These are phyloP conservation scores for Knufia fluminis DNA, from an alignment of 2,329 filamentous ascomycete species.

Conservation along the genomic window DNA sequence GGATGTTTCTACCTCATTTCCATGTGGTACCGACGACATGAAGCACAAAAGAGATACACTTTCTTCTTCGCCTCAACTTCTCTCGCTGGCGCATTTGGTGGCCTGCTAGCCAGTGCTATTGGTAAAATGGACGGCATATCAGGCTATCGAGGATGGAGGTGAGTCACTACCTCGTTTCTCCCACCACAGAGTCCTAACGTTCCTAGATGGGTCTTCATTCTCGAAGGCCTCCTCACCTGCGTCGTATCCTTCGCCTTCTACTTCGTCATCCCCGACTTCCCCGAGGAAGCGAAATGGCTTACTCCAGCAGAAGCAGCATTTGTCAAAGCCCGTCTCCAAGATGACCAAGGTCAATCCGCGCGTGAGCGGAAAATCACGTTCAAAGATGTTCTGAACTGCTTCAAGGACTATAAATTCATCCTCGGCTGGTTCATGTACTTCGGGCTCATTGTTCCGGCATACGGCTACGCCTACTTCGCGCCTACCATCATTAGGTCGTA, in stretches of 20 bases:
- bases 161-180: background rate
- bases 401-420: constrained; percentile 66
- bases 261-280: constrained; percentile 65
- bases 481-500: constrained; percentile 62
- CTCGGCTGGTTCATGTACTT: constrained; percentile 74
- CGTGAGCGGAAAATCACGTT: constrained; percentile 52
- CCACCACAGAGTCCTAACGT: background rate
- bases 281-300: constrained; percentile 65
- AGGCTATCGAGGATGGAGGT: constrained; percentile 47
- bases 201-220: constrained; percentile 44
- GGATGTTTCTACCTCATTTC: constrained; percentile 31
- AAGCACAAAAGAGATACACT: constrained; percentile 83
- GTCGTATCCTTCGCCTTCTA: constrained; percentile 54
- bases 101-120: constrained; percentile 51
- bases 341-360: constrained; percentile 60
- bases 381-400: constrained; percentile 51
- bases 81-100: constrained; percentile 54
- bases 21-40: constrained; percentile 72
- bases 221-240: constrained; percentile 55
- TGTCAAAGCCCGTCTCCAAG: constrained; percentile 55
- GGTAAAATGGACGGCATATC: constrained; percentile 47
- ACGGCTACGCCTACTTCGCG: constrained; percentile 63
- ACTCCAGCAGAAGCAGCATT: constrained; percentile 58
- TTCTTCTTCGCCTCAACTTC: constrained; percentile 79
- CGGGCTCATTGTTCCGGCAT: constrained; percentile 59